phyloP scores from a whole-genome alignment of 495 filamentous ascomycete genomes.

The Stereocaulon alpinum region DNA sequence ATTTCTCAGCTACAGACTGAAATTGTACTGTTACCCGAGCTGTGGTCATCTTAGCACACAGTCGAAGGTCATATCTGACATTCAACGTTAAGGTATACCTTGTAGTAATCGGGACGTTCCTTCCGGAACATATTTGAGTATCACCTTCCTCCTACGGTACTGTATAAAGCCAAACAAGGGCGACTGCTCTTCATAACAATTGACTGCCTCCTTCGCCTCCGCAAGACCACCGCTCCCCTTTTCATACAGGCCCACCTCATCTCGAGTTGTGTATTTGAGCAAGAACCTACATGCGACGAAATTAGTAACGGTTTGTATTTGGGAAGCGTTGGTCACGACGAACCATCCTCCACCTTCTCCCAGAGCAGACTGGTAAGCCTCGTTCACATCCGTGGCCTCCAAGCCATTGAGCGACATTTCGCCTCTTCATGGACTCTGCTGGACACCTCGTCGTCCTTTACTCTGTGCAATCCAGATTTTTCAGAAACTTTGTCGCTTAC shows the following conservation, averaged over 20 bases:
- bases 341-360: conserved; percentile 92
- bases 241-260: conserved; percentile 72
- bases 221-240: conserved; percentile 74
- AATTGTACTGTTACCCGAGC: conserved; percentile 94
- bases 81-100: conserved; percentile 46
- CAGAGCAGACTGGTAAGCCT: conserved; percentile 72
- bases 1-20: conserved; percentile 71
- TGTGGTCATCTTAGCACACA: conserved; percentile 28
- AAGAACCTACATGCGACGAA: conserved; percentile 59
- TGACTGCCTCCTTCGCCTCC: conserved; percentile 69
- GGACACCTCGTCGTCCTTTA: conserved; percentile 5
- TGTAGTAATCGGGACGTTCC: conserved; percentile 80
- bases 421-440: conserved; percentile 19
- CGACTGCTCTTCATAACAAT: conserved; percentile 67
- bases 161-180: conserved; percentile 87
- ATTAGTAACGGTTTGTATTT: conserved; percentile 2
- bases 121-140: conserved; percentile 87
- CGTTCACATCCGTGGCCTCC: conserved; percentile 68
- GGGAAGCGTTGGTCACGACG: conserved; percentile 25
- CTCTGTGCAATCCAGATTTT: neutral
- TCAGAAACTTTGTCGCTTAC: conserved; percentile 8
- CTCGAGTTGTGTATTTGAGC: conserved; percentile 80
- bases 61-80: neutral
- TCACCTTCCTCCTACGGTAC: conserved; percentile 80
- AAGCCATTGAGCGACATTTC: conserved; percentile 96